Percentiles rank a stretch among this genome's conserved stretches.
phyloP scores from a whole-genome alignment of 768 basidiomycete species.

The Boletus sp. region DNA sequence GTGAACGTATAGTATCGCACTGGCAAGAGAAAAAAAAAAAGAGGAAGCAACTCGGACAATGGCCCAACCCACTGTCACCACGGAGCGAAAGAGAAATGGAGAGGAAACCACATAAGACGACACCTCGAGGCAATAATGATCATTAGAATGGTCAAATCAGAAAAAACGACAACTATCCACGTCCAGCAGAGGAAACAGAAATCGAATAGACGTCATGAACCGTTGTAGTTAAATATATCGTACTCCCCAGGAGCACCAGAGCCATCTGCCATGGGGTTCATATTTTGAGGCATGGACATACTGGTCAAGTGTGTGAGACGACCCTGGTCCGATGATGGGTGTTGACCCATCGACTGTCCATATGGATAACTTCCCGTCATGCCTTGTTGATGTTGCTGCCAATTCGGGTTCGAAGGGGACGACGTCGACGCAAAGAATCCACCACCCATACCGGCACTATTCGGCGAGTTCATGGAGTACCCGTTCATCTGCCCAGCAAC shows the following conservation, averaged over 20 bases:
- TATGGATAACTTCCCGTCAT: conserved; percentile 31
- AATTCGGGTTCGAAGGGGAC: conserved; percentile 25
- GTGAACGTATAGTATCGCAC: conserved; percentile 19
- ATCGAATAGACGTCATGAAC: conserved; percentile 32
- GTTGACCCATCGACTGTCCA: conserved; percentile 27
- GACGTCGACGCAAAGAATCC: conserved; percentile 27
- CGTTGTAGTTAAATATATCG: conserved; percentile 60
- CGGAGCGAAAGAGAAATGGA: conserved; percentile 2
- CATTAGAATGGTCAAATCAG: conserved; percentile 16
- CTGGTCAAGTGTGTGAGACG: conserved; percentile 49
- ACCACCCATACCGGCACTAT: conserved; percentile 27
- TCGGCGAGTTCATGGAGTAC: conserved; percentile 38
- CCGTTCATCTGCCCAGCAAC: conserved; percentile 37
- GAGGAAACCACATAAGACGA: conserved; percentile 20
- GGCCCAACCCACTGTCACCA: conserved; percentile 8
- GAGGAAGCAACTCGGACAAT: not conserved
- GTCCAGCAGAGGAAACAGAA: conserved; percentile 12
- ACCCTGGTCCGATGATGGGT: conserved; percentile 28
- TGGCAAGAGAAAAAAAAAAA: not conserved
- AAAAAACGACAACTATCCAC: conserved; percentile 20
- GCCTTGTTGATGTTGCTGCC: conserved; percentile 29
- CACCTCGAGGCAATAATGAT: conserved; percentile 29
- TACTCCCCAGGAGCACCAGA: conserved; percentile 43
- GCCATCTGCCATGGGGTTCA: conserved; percentile 42
- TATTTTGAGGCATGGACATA: conserved; percentile 50